These are phyloP conservation scores for Cadophora gregata DNA, from an alignment of 2,329 filamentous ascomycete species.

Conservation along the genomic window DNA sequence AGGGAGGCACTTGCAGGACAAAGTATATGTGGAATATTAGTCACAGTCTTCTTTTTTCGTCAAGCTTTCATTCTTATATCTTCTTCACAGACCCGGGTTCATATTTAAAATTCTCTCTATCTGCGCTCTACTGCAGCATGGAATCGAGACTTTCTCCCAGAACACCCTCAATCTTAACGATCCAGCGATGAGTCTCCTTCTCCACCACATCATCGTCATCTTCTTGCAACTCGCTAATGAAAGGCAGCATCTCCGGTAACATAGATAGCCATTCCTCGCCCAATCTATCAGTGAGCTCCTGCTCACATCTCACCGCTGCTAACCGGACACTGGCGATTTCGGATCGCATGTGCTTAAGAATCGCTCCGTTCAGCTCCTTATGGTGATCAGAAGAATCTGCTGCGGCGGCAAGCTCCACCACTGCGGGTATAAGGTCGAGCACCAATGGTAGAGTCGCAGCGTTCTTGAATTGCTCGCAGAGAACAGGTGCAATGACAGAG, in stretches of 20 bases:
- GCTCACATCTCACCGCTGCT: constrained; percentile 82
- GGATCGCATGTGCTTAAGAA: constrained; percentile 80
- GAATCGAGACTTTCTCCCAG: constrained; percentile 89
- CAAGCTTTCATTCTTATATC: neutral
- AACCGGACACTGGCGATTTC: constrained; percentile 75
- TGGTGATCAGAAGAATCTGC: constrained; percentile 88
- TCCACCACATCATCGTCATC: constrained; percentile 96
- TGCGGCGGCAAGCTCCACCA: constrained; percentile 80
- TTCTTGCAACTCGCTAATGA: constrained; percentile 94
- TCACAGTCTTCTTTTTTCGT: neutral
- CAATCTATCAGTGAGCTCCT: constrained; percentile 76
- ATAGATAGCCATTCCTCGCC: constrained; percentile 94
- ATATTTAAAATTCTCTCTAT: constrained; percentile 3
- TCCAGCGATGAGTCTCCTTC: constrained; percentile 87
- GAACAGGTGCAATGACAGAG: constrained; percentile 68
- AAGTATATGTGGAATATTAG: neutral
- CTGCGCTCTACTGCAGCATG: constrained; percentile 75
- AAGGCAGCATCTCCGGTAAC: constrained; percentile 93
- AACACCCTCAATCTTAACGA: constrained; percentile 85
- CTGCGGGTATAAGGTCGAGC: constrained; percentile 70
- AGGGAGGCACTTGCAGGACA: no score
- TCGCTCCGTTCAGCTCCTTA: constrained; percentile 80
- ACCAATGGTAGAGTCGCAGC: constrained; percentile 52
- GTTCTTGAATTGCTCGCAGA: constrained; percentile 70
- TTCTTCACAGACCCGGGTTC: neutral